phyloP scores from a whole-genome alignment of 768 basidiomycete genomes.

The Tylopilus felleus region DNA sequence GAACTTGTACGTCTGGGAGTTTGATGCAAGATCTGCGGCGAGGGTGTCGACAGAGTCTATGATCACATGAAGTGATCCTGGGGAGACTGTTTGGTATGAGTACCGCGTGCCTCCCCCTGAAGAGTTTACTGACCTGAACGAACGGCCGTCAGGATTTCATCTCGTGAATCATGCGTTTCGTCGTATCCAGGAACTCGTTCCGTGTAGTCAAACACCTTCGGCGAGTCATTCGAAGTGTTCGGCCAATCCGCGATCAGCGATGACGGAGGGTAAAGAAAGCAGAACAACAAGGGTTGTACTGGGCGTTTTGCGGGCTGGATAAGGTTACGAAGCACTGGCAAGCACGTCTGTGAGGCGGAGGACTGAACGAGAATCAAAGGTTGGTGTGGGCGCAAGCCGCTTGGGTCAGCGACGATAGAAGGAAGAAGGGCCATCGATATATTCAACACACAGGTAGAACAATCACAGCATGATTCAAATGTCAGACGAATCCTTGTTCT shows the following conservation, averaged over 20 bases:
- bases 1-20: conserved; percentile 49
- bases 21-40: conserved; percentile 52
- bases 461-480: conserved; percentile 7
- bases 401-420: conserved; percentile 26
- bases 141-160: conserved; percentile 41
- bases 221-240: conserved; percentile 11
- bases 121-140: conserved; percentile 33
- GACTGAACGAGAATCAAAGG: conserved; percentile 58
- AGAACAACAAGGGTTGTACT: conserved; percentile 45
- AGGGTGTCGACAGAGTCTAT: conserved; percentile 75
- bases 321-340: conserved; percentile 53
- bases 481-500: conserved; percentile 7
- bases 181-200: conserved; percentile 52
- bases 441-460: neutral
- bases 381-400: conserved; percentile 29
- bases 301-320: conserved; percentile 29
- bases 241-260: conserved; percentile 36
- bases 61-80: conserved; percentile 55
- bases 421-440: conserved; percentile 28
- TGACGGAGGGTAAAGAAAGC: conserved; percentile 53
- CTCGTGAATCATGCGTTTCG: conserved; percentile 34
- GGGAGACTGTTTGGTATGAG: conserved; percentile 32
- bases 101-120: neutral
- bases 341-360: conserved; percentile 51
- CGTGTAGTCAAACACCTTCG: conserved; percentile 50